Conservation (phyloP, 495 filamentous ascomycete genomes). For the Neurospora sp. region DNA sequence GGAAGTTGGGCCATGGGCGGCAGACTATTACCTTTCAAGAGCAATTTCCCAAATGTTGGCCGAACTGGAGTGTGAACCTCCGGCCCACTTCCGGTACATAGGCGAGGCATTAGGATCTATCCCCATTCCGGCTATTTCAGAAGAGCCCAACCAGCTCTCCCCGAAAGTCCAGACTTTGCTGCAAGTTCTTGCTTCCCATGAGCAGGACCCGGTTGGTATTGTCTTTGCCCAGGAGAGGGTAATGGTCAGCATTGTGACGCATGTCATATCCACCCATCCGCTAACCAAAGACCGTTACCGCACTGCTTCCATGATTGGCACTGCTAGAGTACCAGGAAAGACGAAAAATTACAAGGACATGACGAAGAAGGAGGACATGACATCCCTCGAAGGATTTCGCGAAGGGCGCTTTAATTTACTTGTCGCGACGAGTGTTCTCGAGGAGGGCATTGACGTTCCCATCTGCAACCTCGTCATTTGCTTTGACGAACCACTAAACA, state of each 20-base stretch:
- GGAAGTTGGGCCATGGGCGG: slow-evolving; percentile 66
- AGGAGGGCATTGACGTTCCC: slow-evolving; percentile 87
- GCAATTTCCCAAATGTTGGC: slow-evolving; percentile 40
- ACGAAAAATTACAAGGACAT: slow-evolving; percentile 53
- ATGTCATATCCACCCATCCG: slow-evolving; percentile 55
- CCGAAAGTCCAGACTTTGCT: slow-evolving; percentile 47
- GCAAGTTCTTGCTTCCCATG: slow-evolving; percentile 33
- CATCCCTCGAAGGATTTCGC: slow-evolving; percentile 60
- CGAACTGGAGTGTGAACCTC: slow-evolving; percentile 13
- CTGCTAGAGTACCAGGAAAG: slow-evolving; percentile 38
- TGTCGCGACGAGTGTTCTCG: slow-evolving; percentile 72
- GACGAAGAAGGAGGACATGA: slow-evolving; percentile 38
- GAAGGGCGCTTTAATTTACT: slow-evolving; percentile 64
- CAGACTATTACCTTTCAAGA: slow-evolving; percentile 57
- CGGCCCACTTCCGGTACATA: slow-evolving; percentile 40
- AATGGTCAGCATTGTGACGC: slow-evolving; percentile 55
- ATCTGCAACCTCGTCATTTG: slow-evolving; percentile 83
- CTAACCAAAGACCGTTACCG: slow-evolving; percentile 44
- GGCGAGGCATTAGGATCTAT: slow-evolving; percentile 38
- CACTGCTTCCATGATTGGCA: slow-evolving; percentile 64
- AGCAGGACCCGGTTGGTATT: slow-evolving; percentile 51
- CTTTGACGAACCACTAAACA: slow-evolving; percentile 61
- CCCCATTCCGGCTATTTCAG: slow-evolving; percentile 19
- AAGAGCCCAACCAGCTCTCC: slow-evolving; percentile 28
- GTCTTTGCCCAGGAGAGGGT: slow-evolving; percentile 71